A percentile compares a stretch with the other conserved stretches of the same genome.
Evolutionary conservation across 2,329 filamentous ascomycete species (phyloP).

Genomic region (Fusarium marasasianum): DNA sequence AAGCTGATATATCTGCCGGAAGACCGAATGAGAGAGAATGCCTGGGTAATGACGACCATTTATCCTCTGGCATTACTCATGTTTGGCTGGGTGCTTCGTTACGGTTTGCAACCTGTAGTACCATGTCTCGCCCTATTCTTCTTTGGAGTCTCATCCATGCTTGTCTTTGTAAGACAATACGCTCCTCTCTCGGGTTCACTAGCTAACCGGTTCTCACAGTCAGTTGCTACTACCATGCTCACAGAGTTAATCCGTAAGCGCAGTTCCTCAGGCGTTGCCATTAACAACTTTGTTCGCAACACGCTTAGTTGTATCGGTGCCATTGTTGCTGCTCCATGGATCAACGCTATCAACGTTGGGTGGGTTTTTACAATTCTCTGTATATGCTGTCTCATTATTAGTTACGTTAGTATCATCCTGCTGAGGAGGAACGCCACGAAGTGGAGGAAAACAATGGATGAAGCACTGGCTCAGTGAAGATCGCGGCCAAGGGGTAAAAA

Average conservation of each 20-base stretch:
- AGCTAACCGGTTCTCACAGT: slow-evolving; percentile 42
- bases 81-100: slow-evolving; percentile 79
- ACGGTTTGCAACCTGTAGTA: slow-evolving; percentile 72
- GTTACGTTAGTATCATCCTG: slow-evolving; percentile 66
- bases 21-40: slow-evolving; percentile 85
- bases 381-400: slow-evolving; percentile 65
- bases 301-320: slow-evolving; percentile 78
- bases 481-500: background rate
- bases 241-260: slow-evolving; percentile 83
- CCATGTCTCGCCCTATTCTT: slow-evolving; percentile 73
- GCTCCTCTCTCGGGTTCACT: background rate
- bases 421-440: slow-evolving; percentile 68
- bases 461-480: slow-evolving; percentile 47
- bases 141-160: slow-evolving; percentile 82
- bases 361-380: slow-evolving; percentile 75
- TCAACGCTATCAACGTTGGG: slow-evolving; percentile 75
- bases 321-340: slow-evolving; percentile 75
- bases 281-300: slow-evolving; percentile 85
- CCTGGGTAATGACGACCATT: slow-evolving; percentile 76
- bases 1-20: slow-evolving; percentile 76
- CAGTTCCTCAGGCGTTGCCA: slow-evolving; percentile 76
- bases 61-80: slow-evolving; percentile 77
- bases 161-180: slow-evolving; percentile 70
- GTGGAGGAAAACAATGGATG: slow-evolving; percentile 74
- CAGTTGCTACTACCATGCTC: slow-evolving; percentile 80